phyloP scores from a whole-genome alignment of 2,329 filamentous ascomycete species.

The Neonectria sp. region DNA sequence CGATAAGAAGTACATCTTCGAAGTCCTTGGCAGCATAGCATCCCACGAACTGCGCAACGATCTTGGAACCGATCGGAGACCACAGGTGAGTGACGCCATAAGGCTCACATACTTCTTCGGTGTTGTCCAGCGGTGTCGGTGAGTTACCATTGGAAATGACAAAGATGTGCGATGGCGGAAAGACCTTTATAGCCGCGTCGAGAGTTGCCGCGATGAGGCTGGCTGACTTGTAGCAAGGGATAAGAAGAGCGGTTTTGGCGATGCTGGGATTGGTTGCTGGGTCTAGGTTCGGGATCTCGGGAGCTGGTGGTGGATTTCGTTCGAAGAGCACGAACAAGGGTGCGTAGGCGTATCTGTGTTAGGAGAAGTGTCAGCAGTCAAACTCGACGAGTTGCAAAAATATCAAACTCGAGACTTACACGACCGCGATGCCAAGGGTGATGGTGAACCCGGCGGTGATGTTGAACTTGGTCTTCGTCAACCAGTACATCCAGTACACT shows the following conservation, averaged over 20 bases:
- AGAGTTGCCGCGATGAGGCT: slow-evolving; percentile 24
- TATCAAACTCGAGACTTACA: slow-evolving; percentile 5
- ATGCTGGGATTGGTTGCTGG: background rate
- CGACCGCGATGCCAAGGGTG: slow-evolving; percentile 15
- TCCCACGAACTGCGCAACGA: slow-evolving; percentile 32
- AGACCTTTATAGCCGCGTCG: slow-evolving; percentile 23
- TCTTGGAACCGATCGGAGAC: slow-evolving; percentile 33
- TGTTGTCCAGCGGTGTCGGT: slow-evolving; percentile 25
- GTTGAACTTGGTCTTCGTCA: slow-evolving; percentile 12
- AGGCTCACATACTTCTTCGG: slow-evolving; percentile 22
- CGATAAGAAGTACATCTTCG: slow-evolving; percentile 29
- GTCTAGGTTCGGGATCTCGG: background rate
- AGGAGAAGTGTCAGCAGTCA: background rate
- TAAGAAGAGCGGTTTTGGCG: slow-evolving; percentile 24
- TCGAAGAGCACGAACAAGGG: slow-evolving; percentile 21
- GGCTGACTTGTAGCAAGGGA: slow-evolving; percentile 33
- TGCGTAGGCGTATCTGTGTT: slow-evolving; percentile 17
- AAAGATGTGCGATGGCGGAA: slow-evolving; percentile 27
- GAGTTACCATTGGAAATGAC: slow-evolving; percentile 35
- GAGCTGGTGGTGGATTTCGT: slow-evolving; percentile 6
- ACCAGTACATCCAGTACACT: slow-evolving; percentile 24
- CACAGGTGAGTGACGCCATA: slow-evolving; percentile 31
- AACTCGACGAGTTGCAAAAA: background rate
- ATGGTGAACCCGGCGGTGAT: slow-evolving; percentile 16
- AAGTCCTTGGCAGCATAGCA: slow-evolving; percentile 19